phyloP scores from a whole-genome alignment of 1,139 yeast species.

The Ashbya aceris region DNA sequence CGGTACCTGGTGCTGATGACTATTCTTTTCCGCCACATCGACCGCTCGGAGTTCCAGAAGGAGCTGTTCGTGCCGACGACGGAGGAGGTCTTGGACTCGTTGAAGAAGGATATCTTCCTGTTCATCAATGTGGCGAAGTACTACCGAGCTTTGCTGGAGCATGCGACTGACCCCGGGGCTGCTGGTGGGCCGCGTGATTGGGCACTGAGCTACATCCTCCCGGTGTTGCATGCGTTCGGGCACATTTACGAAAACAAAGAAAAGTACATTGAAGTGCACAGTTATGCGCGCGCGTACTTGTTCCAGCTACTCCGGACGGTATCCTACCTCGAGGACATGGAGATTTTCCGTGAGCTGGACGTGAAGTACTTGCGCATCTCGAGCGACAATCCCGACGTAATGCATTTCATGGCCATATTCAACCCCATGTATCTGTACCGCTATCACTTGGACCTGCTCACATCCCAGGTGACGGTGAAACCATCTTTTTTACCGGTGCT shows the following conservation, averaged over 20 bases:
- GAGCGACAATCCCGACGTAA: slow-evolving; percentile 12
- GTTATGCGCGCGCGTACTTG: slow-evolving; percentile 24
- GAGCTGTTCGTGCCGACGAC: slow-evolving; percentile 18
- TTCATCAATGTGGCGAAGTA: slow-evolving; percentile 28
- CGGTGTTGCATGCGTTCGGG: slow-evolving; percentile 17
- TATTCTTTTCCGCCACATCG: slow-evolving; percentile 16
- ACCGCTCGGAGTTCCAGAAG: slow-evolving; percentile 21
- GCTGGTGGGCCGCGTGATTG: slow-evolving; percentile 15
- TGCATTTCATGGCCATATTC: slow-evolving; percentile 24
- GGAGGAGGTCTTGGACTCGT: slow-evolving; percentile 13
- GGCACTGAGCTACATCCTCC: slow-evolving; percentile 13
- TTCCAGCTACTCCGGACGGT: slow-evolving; percentile 25
- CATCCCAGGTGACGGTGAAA: slow-evolving; percentile 13
- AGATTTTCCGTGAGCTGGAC: slow-evolving; percentile 21
- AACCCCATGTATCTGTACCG: slow-evolving; percentile 27
- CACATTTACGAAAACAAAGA: slow-evolving; percentile 19
- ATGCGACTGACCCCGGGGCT: slow-evolving; percentile 6
- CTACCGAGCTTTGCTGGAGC: slow-evolving; percentile 19
- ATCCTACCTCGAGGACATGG: slow-evolving; percentile 21
- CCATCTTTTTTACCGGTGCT: slow-evolving; percentile 23
- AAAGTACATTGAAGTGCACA: slow-evolving; percentile 21
- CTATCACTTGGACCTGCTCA: slow-evolving; percentile 17
- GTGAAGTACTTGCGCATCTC: slow-evolving; percentile 17
- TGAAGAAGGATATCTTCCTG: slow-evolving; percentile 22
- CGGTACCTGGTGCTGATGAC: slow-evolving; percentile 27